phyloP scores from a whole-genome alignment of 2,329 filamentous ascomycete species.

The Chrysosporium queenslandicum region DNA sequence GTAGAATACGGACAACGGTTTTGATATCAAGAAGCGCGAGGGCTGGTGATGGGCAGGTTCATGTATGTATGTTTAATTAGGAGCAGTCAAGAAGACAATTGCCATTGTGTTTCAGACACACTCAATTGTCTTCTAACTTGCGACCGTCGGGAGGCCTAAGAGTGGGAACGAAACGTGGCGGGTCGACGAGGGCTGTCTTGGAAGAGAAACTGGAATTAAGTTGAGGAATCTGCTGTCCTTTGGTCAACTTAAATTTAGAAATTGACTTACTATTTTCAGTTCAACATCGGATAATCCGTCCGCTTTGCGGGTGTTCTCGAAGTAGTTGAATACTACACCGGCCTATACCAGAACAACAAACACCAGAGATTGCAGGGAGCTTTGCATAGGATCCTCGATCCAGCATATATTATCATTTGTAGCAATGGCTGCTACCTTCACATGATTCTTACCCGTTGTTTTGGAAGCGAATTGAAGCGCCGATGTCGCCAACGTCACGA shows the following conservation, averaged over 20 bases:
- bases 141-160: not conserved
- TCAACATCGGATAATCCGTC: slow-evolving; percentile 3
- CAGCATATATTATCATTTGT: slow-evolving; percentile 2
- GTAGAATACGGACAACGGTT: not conserved
- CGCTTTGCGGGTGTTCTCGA: not conserved
- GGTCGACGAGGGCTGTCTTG: not conserved
- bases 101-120: slow-evolving; percentile 7
- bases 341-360: not conserved
- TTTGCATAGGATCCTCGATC: slow-evolving; percentile 2
- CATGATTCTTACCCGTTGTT: slow-evolving; percentile 1
- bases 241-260: not conserved
- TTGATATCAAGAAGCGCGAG: not conserved
- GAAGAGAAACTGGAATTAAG: not conserved
- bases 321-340: not conserved
- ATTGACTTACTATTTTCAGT: slow-evolving; percentile 7
- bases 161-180: slow-evolving; percentile 9
- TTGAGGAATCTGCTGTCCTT: not conserved
- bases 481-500: slow-evolving; percentile 3
- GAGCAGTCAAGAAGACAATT: slow-evolving; percentile 4
- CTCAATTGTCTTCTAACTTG: not conserved
- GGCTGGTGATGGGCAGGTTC: slow-evolving; percentile 2
- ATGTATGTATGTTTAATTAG: slow-evolving; percentile 12
- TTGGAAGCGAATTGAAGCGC: not conserved
- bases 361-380: not conserved
- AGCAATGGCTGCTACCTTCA: not conserved